These are phyloP conservation scores for Fusarium sp. DNA, from an alignment of 2,329 filamentous ascomycete genomes.

Conservation along the genomic window DNA sequence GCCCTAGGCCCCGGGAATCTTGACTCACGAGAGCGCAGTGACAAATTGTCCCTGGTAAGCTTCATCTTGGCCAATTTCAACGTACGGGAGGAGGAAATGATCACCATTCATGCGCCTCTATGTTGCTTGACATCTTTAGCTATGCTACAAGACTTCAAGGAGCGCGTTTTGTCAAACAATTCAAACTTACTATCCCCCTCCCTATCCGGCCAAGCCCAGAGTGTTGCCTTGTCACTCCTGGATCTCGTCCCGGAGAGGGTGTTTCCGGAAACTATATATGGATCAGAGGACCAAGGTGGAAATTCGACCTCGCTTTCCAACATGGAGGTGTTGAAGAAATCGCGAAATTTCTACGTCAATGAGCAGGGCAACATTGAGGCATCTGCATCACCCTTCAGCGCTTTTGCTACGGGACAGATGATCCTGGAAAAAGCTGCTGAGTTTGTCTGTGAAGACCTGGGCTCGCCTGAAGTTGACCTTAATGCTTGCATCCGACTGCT, in stretches of 20 bases:
- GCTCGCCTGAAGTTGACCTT: slow-evolving; percentile 62
- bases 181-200: slow-evolving; percentile 51
- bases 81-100: slow-evolving; percentile 95
- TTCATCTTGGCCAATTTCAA: slow-evolving; percentile 94
- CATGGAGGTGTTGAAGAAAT: slow-evolving; percentile 70
- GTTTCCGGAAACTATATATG: slow-evolving; percentile 59
- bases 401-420: slow-evolving; percentile 70
- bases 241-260: slow-evolving; percentile 76
- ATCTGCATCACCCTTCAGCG: slow-evolving; percentile 70
- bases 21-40: slow-evolving; percentile 65
- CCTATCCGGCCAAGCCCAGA: slow-evolving; percentile 56
- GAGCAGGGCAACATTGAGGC: slow-evolving; percentile 80
- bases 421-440: slow-evolving; percentile 73
- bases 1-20: slow-evolving; percentile 66
- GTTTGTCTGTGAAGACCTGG: slow-evolving; percentile 64
- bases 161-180: slow-evolving; percentile 54
- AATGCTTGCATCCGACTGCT: slow-evolving; percentile 73
- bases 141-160: slow-evolving; percentile 71
- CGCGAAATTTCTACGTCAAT: slow-evolving; percentile 77
- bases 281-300: slow-evolving; percentile 16
- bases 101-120: slow-evolving; percentile 86
- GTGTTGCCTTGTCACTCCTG: slow-evolving; percentile 70
- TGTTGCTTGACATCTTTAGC: slow-evolving; percentile 72
- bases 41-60: slow-evolving; percentile 79
- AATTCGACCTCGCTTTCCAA: slow-evolving; percentile 44